Evolutionary conservation across 1,284 basidiomycete genomes (phyloP), one percentile per base, ranked within the genome.

Genomic region (Mycena sp.): DNA sequence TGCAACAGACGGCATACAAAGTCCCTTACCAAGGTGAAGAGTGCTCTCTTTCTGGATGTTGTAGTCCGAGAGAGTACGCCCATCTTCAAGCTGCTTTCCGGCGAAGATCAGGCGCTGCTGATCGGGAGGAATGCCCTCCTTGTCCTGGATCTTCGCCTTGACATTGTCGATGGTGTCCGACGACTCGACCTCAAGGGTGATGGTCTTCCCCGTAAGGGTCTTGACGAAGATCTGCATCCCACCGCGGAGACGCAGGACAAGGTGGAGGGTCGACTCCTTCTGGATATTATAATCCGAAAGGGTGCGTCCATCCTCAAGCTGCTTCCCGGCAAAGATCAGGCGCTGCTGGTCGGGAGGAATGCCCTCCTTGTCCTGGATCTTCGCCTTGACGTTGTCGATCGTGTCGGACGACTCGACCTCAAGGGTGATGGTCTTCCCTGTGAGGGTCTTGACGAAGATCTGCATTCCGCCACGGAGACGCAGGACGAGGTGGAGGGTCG

Each of bases 291-390:
- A 93, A 72, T 93, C 91, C 26, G 89, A 91, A 23, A 93, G 83
- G 37, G 90, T 91, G 44, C 91, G 86, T n/a, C 91, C 91, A 68
- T 93, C 91, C 75, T 93, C 90, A 38, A 95, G 85, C 78, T 95
- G 93, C 82, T 95, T 94, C 67, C 93, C 93, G 54, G 93, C 93
- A 64, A 95, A 95, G 81, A 95, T 95, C 45, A 95, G 81, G 71
- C 91, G 90, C 77, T 94, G 92, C 63, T 82, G 80, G 65, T 82
- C 80, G 29, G 80, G 80, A 19, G 80, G 80, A 35, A 82, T 82
- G 29, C 77, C 77, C 51, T 78, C 77, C 68, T 78, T 78, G 71
- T 78, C 77, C 63, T 78, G 77, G 48, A 78, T 78, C 72, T 78
- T 78, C 16, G 77, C 78, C 63, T 78, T 78, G 25, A 78, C 77